phyloP scores from a whole-genome alignment of 2,329 filamentous ascomycete species.

The Kalaharituber pfeilii region DNA sequence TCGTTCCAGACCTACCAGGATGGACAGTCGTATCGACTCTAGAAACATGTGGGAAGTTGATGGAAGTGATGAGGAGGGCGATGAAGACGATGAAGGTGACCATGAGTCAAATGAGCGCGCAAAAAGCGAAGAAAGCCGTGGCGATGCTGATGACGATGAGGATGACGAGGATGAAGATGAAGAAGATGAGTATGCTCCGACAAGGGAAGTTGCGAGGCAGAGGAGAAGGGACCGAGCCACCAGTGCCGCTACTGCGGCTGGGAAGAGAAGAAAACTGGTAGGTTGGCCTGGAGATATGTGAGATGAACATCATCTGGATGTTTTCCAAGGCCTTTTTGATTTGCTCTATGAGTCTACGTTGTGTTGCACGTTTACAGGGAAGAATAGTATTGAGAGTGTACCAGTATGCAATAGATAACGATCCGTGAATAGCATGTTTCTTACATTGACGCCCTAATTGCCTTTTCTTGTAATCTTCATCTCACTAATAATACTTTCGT shows the following conservation, averaged over 20 bases:
- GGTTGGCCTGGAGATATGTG: no score
- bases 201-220: background rate
- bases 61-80: background rate
- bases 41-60: background rate
- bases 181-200: background rate
- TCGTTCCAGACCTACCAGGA: background rate
- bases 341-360: no score
- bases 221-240: background rate
- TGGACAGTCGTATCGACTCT: background rate
- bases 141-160: background rate
- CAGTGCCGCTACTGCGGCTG: background rate
- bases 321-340: no score
- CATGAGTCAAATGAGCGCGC: background rate
- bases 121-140: background rate
- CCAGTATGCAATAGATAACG: no score
- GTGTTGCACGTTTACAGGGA: no score
- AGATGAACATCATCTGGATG: no score
- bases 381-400: no score
- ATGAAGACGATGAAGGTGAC: conserved; percentile 2
- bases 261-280: background rate
- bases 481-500: no score
- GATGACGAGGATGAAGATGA: conserved; percentile 7
- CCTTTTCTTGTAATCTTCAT: no score
- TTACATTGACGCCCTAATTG: no score
- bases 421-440: no score